Evolutionary conservation across 2,329 filamentous ascomycete genomes (phyloP), one percentile per base, ranked within the genome.

Genomic region (Zalaria obscura): DNA sequence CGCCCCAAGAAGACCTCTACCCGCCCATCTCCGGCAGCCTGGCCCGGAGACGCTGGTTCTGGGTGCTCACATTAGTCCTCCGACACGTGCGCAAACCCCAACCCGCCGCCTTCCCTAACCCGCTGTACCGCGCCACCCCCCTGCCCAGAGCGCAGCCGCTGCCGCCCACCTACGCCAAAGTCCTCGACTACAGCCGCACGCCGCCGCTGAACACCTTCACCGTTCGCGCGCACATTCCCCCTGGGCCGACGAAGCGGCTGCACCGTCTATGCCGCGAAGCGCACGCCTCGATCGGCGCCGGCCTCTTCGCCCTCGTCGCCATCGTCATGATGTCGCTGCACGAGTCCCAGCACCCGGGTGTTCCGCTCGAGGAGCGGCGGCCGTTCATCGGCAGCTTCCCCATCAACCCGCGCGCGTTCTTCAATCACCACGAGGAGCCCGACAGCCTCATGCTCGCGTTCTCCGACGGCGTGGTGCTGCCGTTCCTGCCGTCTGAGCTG

Each of bases 371-470:
- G 6, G 37, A 58, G n/a, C 57, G 57, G 18, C 52, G 50, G 11
- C 56, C 62, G 5, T 67, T 69, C 52, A 60, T 61, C 26, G 63
- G 61, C 3, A 64, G 62, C 8, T 69, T 69, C 40, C 66, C 66
- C 0, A 53, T 69, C 10, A 68, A 68, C 42, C 66, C 66, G 1
- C 62, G 66, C 5, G 56, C 62, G 2, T 64, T 63, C 50, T 66
- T 68, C 42, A 51, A 55, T 34, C 55, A 56, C 40, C 52, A 55
- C 3, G 52, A 54, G n/a, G 52, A 57, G 1, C 54, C 64, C 1
- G 61, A 69, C 28, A 62, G 57, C 27, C 63, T 65, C 43, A 69
- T 68, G 65, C 53, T 70, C 3, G 60, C 64, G 4, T 70, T 70
- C 51, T 59, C 56, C 48, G 65, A 68, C 36, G 66, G 66, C 4